Conservation (phyloP, 75 land plant species). For the Selaginella moellendorffii region DNA sequence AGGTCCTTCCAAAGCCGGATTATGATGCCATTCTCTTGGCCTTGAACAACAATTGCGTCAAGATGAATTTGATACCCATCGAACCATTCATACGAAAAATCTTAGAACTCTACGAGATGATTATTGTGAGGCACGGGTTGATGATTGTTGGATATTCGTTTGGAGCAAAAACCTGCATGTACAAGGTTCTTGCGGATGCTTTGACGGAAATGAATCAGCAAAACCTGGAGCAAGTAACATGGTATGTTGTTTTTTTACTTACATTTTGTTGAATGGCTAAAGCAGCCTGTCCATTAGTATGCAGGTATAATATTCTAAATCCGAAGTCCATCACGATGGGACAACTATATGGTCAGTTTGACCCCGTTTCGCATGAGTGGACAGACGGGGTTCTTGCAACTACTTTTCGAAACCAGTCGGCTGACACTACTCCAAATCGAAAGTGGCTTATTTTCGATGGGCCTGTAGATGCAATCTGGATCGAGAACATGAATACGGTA, state of each 20-base stretch:
- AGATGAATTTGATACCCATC: constrained; percentile 8
- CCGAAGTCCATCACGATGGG: constrained; percentile 28
- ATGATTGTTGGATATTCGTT: constrained; percentile 24
- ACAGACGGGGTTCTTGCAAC: constrained; percentile 22
- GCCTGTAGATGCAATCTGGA: constrained; percentile 29
- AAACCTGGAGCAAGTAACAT: constrained; percentile 12
- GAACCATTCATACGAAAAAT: constrained; percentile 16
- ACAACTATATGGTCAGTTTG: constrained; percentile 26
- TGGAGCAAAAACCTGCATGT: constrained; percentile 23
- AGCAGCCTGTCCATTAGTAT: no score
- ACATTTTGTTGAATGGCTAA: no score
- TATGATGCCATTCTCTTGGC: constrained; percentile 15
- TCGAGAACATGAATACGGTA: constrained; percentile 28
- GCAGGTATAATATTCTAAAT: constrained; percentile 21
- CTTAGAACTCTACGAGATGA: constrained; percentile 25
- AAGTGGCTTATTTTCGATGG: constrained; percentile 28
- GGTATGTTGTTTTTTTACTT: constrained; percentile 2
- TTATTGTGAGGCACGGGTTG: constrained; percentile 22
- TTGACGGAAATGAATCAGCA: constrained; percentile 11
- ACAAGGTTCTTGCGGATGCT: constrained; percentile 17
- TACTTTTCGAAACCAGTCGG: constrained; percentile 15
- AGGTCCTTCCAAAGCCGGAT: constrained; percentile 22
- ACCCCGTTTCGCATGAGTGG: constrained; percentile 30
- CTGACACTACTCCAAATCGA: constrained; percentile 20
- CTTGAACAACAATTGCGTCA: constrained; percentile 10